Percentiles rank a stretch among this genome's conserved stretches.
phyloP scores from a whole-genome alignment of 768 basidiomycete genomes.

The Lactarius quietus region DNA sequence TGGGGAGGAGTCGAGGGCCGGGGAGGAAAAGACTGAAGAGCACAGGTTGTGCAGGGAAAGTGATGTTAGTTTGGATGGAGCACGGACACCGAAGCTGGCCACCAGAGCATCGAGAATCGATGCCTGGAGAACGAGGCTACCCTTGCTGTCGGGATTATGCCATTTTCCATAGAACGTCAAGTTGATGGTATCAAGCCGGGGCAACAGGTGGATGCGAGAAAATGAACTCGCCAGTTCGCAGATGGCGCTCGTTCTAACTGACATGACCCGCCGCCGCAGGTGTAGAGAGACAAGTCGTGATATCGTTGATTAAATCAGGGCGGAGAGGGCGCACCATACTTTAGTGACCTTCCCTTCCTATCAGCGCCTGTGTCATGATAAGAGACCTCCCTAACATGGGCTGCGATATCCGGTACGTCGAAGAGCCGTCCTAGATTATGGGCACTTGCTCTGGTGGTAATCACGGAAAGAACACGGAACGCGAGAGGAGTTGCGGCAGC shows the following conservation, averaged over 20 bases:
- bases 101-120: not conserved
- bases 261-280: not conserved
- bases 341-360: not conserved
- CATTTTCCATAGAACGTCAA: not conserved
- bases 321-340: not conserved
- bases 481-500: not conserved
- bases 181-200: not conserved
- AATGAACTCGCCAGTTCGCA: not conserved
- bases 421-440: not conserved
- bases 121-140: not conserved
- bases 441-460: not conserved
- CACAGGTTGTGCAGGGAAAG: slow-evolving; percentile 1
- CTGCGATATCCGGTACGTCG: not conserved
- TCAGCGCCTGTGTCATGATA: not conserved
- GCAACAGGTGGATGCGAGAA: not conserved
- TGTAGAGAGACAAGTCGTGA: not conserved
- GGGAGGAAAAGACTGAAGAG: no score
- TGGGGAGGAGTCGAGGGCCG: not conserved
- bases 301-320: not conserved
- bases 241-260: not conserved
- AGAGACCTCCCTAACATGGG: not conserved
- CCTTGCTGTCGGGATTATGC: not conserved
- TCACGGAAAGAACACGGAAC: not conserved
- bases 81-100: not conserved
- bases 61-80: not conserved